These are phyloP conservation scores for Gynostemma pentaphyllum DNA, from an alignment of 306 rosid genomes.

Conservation along the genomic window DNA sequence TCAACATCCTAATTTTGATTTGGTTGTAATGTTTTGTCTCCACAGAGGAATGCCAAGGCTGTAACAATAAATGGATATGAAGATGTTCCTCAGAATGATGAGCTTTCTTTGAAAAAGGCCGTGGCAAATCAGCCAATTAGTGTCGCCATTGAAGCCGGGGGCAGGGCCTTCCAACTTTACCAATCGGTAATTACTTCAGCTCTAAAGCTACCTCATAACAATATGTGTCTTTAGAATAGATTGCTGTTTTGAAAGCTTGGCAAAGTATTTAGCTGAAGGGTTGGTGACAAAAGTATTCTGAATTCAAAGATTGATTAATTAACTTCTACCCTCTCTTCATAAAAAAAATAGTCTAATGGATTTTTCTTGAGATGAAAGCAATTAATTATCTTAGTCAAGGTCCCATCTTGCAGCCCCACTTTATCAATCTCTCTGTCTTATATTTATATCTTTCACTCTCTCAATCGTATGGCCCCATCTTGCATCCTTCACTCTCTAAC, in stretches of 20 bases:
- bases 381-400: no score
- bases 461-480: no score
- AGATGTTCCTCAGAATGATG: slow-evolving; percentile 71
- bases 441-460: no score
- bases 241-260: not conserved
- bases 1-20: not conserved
- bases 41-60: slow-evolving; percentile 55
- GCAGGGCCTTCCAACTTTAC: slow-evolving; percentile 80
- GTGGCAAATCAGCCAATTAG: slow-evolving; percentile 66
- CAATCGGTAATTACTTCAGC: slow-evolving; percentile 36
- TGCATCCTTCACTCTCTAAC: not conserved
- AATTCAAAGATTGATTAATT: no score
- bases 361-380: no score
- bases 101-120: slow-evolving; percentile 61
- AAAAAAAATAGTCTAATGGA: no score
- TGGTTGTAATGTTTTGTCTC: not conserved
- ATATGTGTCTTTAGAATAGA: not conserved
- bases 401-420: no score
- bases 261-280: no score
- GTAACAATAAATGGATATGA: slow-evolving; percentile 71
- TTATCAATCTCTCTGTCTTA: no score
- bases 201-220: not conserved
- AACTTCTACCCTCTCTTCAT: no score
- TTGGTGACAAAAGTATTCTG: no score
- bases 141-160: slow-evolving; percentile 95